These are phyloP conservation scores for Alectoria sarmentosa DNA, from an alignment of 495 filamentous ascomycete species.

Conservation along the genomic window DNA sequence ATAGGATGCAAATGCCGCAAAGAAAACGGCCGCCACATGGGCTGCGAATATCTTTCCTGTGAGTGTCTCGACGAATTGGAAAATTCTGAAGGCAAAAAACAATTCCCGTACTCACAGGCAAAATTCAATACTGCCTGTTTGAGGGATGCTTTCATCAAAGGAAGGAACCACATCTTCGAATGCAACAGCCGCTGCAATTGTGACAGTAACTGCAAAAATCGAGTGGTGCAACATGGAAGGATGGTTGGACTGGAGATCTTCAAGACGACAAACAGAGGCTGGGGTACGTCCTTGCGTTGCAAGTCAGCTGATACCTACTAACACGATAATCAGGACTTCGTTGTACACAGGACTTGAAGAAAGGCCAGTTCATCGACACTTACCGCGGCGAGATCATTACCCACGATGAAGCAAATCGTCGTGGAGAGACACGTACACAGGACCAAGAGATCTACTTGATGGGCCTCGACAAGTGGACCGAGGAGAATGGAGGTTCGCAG, in stretches of 20 bases:
- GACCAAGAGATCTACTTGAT: constrained; percentile 72
- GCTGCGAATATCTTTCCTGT: constrained; percentile 36
- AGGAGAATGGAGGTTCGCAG: constrained; percentile 30
- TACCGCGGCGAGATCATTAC: constrained; percentile 90
- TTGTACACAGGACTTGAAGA: constrained; percentile 56
- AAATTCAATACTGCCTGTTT: constrained; percentile 17
- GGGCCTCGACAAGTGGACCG: constrained; percentile 69
- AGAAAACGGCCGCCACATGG: constrained; percentile 29
- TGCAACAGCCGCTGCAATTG: constrained; percentile 73
- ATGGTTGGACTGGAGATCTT: constrained; percentile 75
- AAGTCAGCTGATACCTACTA: constrained; percentile 11
- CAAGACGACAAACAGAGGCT: constrained; percentile 67
- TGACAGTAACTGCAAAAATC: constrained; percentile 59
- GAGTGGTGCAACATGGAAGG: constrained; percentile 73
- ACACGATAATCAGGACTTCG: constrained; percentile 49
- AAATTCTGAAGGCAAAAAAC: constrained; percentile 28
- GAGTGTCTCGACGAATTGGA: constrained; percentile 33
- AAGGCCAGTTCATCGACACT: constrained; percentile 80
- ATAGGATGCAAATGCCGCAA: constrained; percentile 36
- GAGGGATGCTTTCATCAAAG: constrained; percentile 15
- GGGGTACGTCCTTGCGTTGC: constrained; percentile 48
- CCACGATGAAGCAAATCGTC: constrained; percentile 54
- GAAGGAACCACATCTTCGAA: constrained; percentile 58
- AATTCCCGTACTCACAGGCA: constrained; percentile 35
- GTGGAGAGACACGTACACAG: constrained; percentile 37